These are phyloP conservation scores for Zymoseptoria tritici DNA, from an alignment of 2,329 filamentous ascomycete genomes.

Conservation along the genomic window DNA sequence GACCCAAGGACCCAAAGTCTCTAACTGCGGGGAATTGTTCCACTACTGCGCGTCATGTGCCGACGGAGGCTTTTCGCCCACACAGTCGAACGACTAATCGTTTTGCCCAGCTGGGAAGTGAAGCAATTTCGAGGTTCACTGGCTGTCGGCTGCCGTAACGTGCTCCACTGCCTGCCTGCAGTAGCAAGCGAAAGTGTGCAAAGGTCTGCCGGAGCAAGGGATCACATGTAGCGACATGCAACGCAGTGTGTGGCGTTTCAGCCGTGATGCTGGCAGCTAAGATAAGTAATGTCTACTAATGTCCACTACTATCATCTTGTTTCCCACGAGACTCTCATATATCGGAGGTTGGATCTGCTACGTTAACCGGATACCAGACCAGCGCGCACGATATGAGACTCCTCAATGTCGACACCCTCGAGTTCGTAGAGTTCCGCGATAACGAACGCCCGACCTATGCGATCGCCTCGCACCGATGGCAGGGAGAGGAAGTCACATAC, in stretches of 20 bases:
- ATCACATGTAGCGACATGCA: not conserved
- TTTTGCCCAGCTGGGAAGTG: not conserved
- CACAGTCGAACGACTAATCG: not conserved
- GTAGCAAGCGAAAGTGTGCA: not conserved
- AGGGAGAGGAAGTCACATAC: constrained; percentile 1
- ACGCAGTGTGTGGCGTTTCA: not conserved
- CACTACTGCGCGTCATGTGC: not conserved
- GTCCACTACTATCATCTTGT: not conserved
- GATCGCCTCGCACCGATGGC: constrained; percentile 8
- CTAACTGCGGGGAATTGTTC: not conserved
- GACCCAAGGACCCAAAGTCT: not conserved
- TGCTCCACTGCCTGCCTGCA: not conserved
- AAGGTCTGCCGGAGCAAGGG: not conserved
- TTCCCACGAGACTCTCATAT: not conserved
- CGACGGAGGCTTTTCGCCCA: not conserved
- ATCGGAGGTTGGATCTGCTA: not conserved
- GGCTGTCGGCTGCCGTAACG: not conserved
- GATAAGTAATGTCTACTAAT: not conserved
- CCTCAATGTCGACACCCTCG: constrained; percentile 1
- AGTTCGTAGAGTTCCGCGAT: constrained; percentile 1
- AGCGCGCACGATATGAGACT: constrained; percentile 2
- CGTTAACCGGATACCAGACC: not conserved
- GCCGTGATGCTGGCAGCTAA: not conserved
- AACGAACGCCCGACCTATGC: constrained; percentile 3
- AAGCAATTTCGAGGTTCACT: not conserved